A percentile compares a stretch with the other conserved stretches of the same genome.
These are phyloP conservation scores for Solanum raphanifolium DNA, from an alignment of 257 asterid genomes.

Conservation along the genomic window DNA sequence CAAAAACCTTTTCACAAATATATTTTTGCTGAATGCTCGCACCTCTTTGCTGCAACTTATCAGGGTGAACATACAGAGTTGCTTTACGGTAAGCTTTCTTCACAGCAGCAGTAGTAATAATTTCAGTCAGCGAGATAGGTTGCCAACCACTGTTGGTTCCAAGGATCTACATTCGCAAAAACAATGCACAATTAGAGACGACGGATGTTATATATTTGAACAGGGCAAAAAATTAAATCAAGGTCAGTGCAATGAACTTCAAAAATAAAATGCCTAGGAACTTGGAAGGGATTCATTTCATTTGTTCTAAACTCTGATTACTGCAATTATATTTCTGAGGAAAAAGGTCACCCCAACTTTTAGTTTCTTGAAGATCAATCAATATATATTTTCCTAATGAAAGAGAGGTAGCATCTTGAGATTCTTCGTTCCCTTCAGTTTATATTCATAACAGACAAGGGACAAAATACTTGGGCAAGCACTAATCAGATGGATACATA, in stretches of 20 bases:
- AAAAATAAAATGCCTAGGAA: neutral
- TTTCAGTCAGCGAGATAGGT: slow-evolving; percentile 73
- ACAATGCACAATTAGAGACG: neutral
- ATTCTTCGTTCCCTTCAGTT: neutral
- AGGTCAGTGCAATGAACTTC: neutral
- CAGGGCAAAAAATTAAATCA: neutral
- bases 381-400: neutral
- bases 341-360: neutral
- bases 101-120: slow-evolving; percentile 67
- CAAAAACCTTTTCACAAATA: slow-evolving; percentile 87
- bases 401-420: neutral
- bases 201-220: neutral
- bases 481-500: slow-evolving; percentile 15
- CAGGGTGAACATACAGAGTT: slow-evolving; percentile 94
- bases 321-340: neutral
- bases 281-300: neutral
- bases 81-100: slow-evolving; percentile 93
- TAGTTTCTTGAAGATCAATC: neutral
- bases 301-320: neutral
- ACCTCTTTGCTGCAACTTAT: slow-evolving; percentile 92
- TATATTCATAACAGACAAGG: neutral
- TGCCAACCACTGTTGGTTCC: slow-evolving; percentile 91
- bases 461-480: neutral
- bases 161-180: slow-evolving; percentile 51
- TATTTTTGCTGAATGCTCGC: slow-evolving; percentile 90